Base-by-base conservation (phyloP, 164 flowering plant genomes). In the Nymphaea colorata region DNA sequence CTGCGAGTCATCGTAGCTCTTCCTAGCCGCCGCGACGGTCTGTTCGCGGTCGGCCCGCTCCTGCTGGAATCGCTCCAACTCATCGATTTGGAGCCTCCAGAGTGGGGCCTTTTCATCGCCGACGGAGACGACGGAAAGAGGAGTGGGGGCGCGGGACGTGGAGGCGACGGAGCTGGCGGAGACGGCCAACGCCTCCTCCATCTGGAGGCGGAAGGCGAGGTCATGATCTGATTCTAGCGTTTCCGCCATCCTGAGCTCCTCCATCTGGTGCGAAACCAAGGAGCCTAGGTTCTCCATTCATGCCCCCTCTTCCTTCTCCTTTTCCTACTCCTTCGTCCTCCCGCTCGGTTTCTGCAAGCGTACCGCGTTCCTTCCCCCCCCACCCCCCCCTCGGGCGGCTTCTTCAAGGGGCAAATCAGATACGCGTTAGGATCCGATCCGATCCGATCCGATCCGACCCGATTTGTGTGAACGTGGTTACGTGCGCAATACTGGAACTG, bases 101-200 rank as follows among this genome's bases (percentile, higher is more conserved):
- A 74, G 6, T 17, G 36, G 43, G 16, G 67, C 55, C 16, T 36
- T 72, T 6, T 62, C 75, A 61, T 62, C 72, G 43, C 44, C 72
- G n/a, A 18, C 41, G 41, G 42, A 61, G 18, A 11, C 10, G 18
- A 61, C 8, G 12, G 18, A 25, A 43, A 15, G 42, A 2, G 36
- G 64, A 2, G 25, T 36, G 44, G 11, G 60, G 42, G 14, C 5
- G 62, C 79, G 43, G 4, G 77, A 17, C 0, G 84, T 66, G 0
- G 82, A 72, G 16, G 86, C 67, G 59, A 82, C 73, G 8, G 89
- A 76, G 44, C 77, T 41, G 69, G 80, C 71, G 15, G 94, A 86
- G 43, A 83, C 89, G 47, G 69, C 41, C 61, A 86, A 47, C 61
- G 89, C 89, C 72, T 88, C 94, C 63, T 84, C 67, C 67, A 88